Percentiles rank a stretch among this genome's conserved stretches.
phyloP scores from a whole-genome alignment of 495 filamentous ascomycete species.

The Neurospora sp. region DNA sequence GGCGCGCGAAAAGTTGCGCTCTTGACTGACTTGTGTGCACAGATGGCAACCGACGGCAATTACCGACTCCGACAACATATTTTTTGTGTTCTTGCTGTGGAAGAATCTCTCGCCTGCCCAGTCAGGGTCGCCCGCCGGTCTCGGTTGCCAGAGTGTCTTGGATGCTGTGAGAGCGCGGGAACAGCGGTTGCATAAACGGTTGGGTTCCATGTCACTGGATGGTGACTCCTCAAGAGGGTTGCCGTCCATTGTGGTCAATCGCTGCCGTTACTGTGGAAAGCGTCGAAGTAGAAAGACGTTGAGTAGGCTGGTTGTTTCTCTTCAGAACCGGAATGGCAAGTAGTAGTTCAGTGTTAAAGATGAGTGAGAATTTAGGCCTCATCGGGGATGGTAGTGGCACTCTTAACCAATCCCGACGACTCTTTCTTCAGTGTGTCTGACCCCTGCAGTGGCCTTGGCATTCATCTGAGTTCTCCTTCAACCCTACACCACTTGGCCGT shows the following conservation, averaged over 20 bases:
- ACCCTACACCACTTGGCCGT: neutral
- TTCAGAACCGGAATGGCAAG: neutral
- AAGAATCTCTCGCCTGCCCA: neutral
- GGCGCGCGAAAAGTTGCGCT: neutral
- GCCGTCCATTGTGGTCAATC: neutral
- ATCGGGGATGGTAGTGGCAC: too few species aligned
- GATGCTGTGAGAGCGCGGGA: neutral
- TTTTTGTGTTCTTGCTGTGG: neutral
- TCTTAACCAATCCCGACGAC: too few species aligned
- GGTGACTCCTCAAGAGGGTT: neutral
- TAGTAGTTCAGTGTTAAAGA: neutral
- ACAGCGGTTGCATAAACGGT: neutral
- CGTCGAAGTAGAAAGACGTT: neutral
- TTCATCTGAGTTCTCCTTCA: neutral
- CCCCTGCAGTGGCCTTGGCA: neutral
- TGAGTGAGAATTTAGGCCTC: neutral
- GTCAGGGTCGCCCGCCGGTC: neutral
- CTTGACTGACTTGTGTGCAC: neutral
- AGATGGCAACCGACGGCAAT: neutral
- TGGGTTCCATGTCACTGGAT: neutral
- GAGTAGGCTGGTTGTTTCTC: neutral
- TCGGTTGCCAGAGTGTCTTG: neutral
- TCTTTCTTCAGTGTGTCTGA: too few species aligned
- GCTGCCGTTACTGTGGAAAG: neutral
- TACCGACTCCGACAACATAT: neutral